Conservation (phyloP, 352 stramenopile genomes). For the Phytopythium kandeliae region DNA sequence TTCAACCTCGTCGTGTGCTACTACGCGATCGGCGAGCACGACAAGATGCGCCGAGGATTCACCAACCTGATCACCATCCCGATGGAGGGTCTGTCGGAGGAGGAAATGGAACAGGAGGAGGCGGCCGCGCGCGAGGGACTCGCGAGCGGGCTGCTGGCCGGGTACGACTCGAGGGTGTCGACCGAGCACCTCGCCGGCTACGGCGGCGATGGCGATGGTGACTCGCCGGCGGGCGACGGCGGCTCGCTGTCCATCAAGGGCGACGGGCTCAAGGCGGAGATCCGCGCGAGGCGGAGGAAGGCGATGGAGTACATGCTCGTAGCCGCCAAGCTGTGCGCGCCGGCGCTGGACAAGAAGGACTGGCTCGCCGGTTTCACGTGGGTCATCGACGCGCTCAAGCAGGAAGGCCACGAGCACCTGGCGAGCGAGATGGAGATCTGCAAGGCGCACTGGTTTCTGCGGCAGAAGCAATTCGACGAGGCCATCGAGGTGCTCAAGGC, state of each 20-base stretch:
- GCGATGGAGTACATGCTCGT: constrained; percentile 91
- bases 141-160: constrained; percentile 16
- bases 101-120: constrained; percentile 82
- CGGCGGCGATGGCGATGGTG: constrained; percentile 45
- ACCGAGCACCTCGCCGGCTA: constrained; percentile 10
- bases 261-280: constrained; percentile 74
- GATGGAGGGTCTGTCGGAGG: constrained; percentile 81
- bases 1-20: constrained; percentile 98
- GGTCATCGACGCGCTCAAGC: constrained; percentile 91
- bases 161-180: constrained; percentile 8
- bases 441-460: constrained; percentile 87
- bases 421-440: constrained; percentile 90
- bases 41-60: constrained; percentile 93
- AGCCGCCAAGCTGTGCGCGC: constrained; percentile 92
- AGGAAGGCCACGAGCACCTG: constrained; percentile 87
- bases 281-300: constrained; percentile 68
- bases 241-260: constrained; percentile 52
- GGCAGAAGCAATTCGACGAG: constrained; percentile 92
- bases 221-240: constrained; percentile 12
- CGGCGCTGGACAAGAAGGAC: constrained; percentile 89
- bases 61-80: constrained; percentile 88
- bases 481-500: constrained; percentile 92
- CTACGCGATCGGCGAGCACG: constrained; percentile 93
- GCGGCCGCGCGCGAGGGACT: constrained; percentile 21
- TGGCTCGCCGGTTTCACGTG: constrained; percentile 92